phyloP scores from a whole-genome alignment of 192 early-diverging fungal species.

The Podila epigama region DNA sequence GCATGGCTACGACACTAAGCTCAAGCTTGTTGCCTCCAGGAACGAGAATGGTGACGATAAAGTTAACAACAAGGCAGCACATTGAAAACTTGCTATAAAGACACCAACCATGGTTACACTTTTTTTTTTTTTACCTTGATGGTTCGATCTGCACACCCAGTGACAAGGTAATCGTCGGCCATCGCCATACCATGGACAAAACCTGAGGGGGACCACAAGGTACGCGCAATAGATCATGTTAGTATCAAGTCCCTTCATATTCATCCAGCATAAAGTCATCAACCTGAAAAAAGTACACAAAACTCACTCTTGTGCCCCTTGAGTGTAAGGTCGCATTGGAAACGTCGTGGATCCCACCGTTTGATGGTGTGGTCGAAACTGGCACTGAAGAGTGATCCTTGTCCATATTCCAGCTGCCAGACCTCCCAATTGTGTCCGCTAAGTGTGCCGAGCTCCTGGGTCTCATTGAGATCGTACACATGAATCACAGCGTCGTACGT shows the following conservation, averaged over 20 bases:
- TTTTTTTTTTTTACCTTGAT: slow-evolving; percentile 47
- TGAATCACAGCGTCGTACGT: slow-evolving; percentile 66
- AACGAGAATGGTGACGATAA: slow-evolving; percentile 40
- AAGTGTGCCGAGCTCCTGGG: slow-evolving; percentile 46
- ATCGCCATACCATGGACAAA: slow-evolving; percentile 61
- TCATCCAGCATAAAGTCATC: not conserved
- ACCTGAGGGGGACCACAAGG: slow-evolving; percentile 6
- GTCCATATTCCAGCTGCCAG: slow-evolving; percentile 62
- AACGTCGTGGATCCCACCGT: slow-evolving; percentile 54
- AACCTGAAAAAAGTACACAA: not conserved
- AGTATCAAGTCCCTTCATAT: too few relatives aligned
- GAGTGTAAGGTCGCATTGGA: slow-evolving; percentile 53
- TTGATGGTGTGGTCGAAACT: slow-evolving; percentile 61
- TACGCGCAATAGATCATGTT: too few relatives aligned
- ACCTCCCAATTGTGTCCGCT: slow-evolving; percentile 71
- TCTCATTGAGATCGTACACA: slow-evolving; percentile 53
- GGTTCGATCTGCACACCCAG: slow-evolving; percentile 60
- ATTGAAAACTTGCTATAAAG: slow-evolving; percentile 1
- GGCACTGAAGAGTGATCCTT: slow-evolving; percentile 54
- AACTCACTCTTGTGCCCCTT: slow-evolving; percentile 56
- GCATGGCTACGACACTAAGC: slow-evolving; percentile 64
- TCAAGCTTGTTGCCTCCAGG: slow-evolving; percentile 55
- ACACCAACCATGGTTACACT: not conserved
- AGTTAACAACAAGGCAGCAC: not conserved
- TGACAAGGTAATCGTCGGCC: slow-evolving; percentile 51